These are phyloP conservation scores for Alisma plantagoaquatica DNA, from an alignment of 106 monocot genomes.

Conservation along the genomic window DNA sequence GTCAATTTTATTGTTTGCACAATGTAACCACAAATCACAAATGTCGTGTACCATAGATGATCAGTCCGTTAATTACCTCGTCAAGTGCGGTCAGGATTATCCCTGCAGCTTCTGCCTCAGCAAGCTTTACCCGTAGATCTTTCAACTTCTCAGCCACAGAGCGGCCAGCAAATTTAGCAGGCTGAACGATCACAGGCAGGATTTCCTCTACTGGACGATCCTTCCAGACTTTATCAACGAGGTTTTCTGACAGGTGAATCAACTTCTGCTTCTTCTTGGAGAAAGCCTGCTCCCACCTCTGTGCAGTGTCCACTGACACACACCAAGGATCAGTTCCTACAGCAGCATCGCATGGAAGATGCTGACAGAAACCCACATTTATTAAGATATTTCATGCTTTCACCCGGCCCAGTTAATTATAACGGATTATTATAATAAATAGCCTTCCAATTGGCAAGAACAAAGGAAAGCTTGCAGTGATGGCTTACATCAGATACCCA, in stretches of 20 bases:
- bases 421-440: too few relatives aligned
- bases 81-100: slow-evolving; percentile 78
- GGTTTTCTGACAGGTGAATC: slow-evolving; percentile 55
- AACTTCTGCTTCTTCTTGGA: slow-evolving; percentile 63
- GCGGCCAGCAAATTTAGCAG: slow-evolving; percentile 66
- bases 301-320: slow-evolving; percentile 76
- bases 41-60: too few relatives aligned
- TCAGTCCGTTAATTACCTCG: too few relatives aligned
- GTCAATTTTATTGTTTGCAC: too few relatives aligned
- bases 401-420: too few relatives aligned
- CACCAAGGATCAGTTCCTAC: slow-evolving; percentile 95
- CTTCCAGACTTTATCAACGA: slow-evolving; percentile 91
- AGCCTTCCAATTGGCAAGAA: too few relatives aligned
- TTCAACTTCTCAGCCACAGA: slow-evolving; percentile 75
- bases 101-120: slow-evolving; percentile 50
- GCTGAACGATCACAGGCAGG: slow-evolving; percentile 55
- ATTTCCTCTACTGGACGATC: slow-evolving; percentile 51
- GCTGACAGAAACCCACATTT: slow-evolving; percentile 29
- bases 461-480: too few relatives aligned
- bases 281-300: slow-evolving; percentile 73
- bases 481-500: slow-evolving; percentile 83
- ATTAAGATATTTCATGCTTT: background rate
- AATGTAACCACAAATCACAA: too few relatives aligned
- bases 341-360: slow-evolving; percentile 58
- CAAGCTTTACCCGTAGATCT: slow-evolving; percentile 57